Conservation (phyloP, 805 yeast species). For the baker's yeast (Saccharomyces cerevisiae) region DNA sequence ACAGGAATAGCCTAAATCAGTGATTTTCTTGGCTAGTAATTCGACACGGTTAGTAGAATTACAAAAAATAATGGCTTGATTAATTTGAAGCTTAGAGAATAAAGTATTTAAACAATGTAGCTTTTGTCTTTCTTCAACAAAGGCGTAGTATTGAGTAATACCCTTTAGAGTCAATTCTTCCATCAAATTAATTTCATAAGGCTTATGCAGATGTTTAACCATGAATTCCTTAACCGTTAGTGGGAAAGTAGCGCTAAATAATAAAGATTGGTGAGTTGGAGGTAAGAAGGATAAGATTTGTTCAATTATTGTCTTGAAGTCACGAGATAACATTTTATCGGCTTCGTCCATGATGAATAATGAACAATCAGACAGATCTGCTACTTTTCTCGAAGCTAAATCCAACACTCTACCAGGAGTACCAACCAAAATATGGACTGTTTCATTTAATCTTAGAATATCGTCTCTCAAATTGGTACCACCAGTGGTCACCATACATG, state of each 20-base stretch:
- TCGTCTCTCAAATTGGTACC: slow-evolving; percentile 94
- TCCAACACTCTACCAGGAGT: slow-evolving; percentile 97
- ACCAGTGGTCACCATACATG: slow-evolving; percentile 97
- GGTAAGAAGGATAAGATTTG: slow-evolving; percentile 82
- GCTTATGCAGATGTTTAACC: slow-evolving; percentile 82
- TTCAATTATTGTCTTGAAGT: slow-evolving; percentile 79
- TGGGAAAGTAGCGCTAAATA: slow-evolving; percentile 95
- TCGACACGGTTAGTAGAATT: slow-evolving; percentile 96
- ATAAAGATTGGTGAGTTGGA: slow-evolving; percentile 65
- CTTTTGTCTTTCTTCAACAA: slow-evolving; percentile 93
- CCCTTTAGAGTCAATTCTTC: slow-evolving; percentile 94
- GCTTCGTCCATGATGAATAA: slow-evolving; percentile 98
- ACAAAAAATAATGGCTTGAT: slow-evolving; percentile 94
- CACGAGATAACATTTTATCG: slow-evolving; percentile 89
- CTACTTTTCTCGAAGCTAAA: slow-evolving; percentile 79
- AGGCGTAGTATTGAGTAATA: slow-evolving; percentile 96
- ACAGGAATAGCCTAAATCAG: slow-evolving; percentile 94
- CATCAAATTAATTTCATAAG: slow-evolving; percentile 94
- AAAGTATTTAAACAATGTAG: slow-evolving; percentile 91
- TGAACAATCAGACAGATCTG: slow-evolving; percentile 79
- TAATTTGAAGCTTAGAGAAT: slow-evolving; percentile 88
- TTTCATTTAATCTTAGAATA: slow-evolving; percentile 82
- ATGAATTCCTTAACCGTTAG: slow-evolving; percentile 85
- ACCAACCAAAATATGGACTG: slow-evolving; percentile 91
- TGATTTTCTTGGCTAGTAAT: slow-evolving; percentile 87